Percentiles rank a stretch among this genome's conserved stretches.
phyloP scores from a whole-genome alignment of 2,329 filamentous ascomycete species.

The Ascochyta fabae region DNA sequence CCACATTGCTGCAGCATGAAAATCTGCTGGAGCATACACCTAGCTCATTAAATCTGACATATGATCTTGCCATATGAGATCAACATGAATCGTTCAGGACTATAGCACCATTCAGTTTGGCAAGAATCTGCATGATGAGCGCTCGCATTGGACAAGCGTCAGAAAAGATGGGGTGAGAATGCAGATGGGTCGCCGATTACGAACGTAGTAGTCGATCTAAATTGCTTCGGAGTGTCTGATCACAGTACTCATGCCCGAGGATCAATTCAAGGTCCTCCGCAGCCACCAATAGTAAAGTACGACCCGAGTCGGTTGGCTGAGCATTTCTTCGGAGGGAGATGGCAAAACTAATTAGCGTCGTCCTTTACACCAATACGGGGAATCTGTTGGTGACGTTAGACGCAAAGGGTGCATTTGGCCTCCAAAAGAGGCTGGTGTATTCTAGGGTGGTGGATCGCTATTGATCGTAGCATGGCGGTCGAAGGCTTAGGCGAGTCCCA shows the following conservation, averaged over 20 bases:
- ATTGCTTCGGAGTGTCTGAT: constrained; percentile 7
- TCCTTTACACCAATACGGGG: not conserved
- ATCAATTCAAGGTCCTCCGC: constrained; percentile 2
- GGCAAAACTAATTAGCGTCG: constrained; percentile 1
- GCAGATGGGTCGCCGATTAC: constrained; percentile 12
- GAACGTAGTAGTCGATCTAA: not conserved
- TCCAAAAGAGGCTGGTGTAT: not conserved
- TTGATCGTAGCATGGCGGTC: constrained; percentile 3
- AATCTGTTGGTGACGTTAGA: not conserved
- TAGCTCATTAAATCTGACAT: not conserved
- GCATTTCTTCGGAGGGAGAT: not conserved
- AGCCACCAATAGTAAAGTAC: not conserved
- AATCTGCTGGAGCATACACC: not conserved
- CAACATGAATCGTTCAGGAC: not conserved
- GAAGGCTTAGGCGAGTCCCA: not conserved
- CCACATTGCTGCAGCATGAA: not conserved
- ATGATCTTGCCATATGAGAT: not conserved
- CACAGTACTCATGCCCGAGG: constrained; percentile 6
- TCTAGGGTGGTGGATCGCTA: not conserved
- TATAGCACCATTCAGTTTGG: not conserved
- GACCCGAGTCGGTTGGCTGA: constrained; percentile 1
- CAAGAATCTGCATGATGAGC: constrained; percentile 2
- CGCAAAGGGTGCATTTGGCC: not conserved
- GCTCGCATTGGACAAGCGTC: not conserved
- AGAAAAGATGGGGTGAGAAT: constrained; percentile 8